A percentile compares a stretch with the other conserved stretches of the same genome.
phyloP scores from a whole-genome alignment of 108 stramenopile species.

The Nitzschia putrida region DNA sequence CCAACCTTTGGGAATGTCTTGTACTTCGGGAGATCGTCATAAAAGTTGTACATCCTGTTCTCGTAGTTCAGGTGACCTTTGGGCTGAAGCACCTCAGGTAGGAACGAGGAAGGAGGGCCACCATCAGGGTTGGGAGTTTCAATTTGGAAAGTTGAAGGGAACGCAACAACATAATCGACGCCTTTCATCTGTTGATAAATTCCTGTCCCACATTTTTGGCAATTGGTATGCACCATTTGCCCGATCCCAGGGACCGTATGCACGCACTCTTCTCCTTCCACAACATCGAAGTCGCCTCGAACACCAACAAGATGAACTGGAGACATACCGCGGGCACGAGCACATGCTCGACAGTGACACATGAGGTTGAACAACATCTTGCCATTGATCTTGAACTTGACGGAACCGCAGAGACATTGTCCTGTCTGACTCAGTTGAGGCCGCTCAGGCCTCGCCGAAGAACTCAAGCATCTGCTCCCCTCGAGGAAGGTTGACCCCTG shows the following conservation, averaged over 20 bases:
- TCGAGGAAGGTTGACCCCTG: too few relatives aligned
- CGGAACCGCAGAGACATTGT: background rate
- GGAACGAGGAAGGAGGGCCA: background rate
- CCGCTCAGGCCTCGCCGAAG: background rate
- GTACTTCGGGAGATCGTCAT: background rate
- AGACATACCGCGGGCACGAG: background rate
- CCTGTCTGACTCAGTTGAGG: background rate
- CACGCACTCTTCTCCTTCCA: background rate
- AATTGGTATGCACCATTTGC: background rate
- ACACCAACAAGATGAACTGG: background rate
- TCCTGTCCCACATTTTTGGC: background rate
- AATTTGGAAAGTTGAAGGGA: background rate
- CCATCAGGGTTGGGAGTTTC: background rate
- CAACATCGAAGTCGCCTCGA: background rate
- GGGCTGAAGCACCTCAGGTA: background rate
- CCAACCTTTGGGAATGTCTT: background rate
- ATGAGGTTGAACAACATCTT: slow-evolving; percentile 1
- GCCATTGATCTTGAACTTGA: background rate
- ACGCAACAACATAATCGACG: background rate
- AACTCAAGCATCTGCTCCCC: too few relatives aligned
- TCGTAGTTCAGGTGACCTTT: background rate
- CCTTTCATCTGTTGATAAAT: background rate
- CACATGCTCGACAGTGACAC: slow-evolving; percentile 1
- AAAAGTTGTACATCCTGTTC: background rate
- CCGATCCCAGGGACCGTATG: background rate